phyloP scores from a whole-genome alignment of 2,329 filamentous ascomycete genomes.

The Stagonosporopsis chrysanthemi region DNA sequence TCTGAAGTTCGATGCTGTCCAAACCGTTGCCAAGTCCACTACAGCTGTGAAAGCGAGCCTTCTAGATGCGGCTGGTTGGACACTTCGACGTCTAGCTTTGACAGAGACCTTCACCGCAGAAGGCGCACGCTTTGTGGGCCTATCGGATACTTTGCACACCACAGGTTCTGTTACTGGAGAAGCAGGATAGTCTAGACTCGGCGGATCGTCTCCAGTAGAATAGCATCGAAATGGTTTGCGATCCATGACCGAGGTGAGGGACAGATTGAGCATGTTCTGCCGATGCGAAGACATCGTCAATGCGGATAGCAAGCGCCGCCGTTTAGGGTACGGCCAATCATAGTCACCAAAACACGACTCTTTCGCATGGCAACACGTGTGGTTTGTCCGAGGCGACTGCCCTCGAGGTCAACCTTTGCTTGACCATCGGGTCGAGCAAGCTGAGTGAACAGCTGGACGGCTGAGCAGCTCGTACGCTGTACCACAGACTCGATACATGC shows the following conservation, averaged over 20 bases:
- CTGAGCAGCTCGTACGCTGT: background rate
- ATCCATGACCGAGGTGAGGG: background rate
- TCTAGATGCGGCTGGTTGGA: background rate
- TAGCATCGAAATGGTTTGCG: background rate
- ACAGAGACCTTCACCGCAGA: background rate
- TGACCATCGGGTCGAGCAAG: background rate
- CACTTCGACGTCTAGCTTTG: background rate
- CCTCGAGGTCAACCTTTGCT: background rate
- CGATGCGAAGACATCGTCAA: background rate
- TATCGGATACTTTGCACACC: too few species aligned
- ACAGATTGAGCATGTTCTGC: background rate
- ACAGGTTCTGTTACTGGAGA: background rate
- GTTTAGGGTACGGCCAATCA: slow-evolving; percentile 7
- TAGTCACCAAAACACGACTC: background rate
- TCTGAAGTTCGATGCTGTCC: background rate
- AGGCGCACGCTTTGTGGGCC: background rate
- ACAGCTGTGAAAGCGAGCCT: too few species aligned
- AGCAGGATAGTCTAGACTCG: background rate
- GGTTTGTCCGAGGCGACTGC: slow-evolving; percentile 3
- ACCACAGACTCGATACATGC: background rate
- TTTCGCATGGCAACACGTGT: slow-evolving; percentile 4
- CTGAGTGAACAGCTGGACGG: background rate
- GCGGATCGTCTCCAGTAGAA: background rate
- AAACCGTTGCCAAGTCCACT: background rate
- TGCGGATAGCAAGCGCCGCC: slow-evolving; percentile 2